Percentiles rank a stretch among this genome's conserved stretches.
phyloP scores from a whole-genome alignment of 2,329 filamentous ascomycete genomes.

The Blumeria hordei region DNA sequence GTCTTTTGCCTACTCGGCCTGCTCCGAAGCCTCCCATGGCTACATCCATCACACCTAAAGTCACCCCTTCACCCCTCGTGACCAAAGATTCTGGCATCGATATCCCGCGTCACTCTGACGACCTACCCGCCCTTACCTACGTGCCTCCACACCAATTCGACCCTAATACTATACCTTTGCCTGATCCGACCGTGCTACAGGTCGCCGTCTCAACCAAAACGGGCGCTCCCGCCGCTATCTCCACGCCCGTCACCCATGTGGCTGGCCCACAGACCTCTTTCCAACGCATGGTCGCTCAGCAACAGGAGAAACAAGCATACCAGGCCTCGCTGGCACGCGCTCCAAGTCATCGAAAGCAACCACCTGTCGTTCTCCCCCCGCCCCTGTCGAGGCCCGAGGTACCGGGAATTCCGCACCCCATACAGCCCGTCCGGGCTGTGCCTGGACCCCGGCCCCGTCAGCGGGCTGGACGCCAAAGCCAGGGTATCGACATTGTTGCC shows the following conservation, averaged over 20 bases:
- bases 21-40: conserved; percentile 75
- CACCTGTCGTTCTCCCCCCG: conserved; percentile 26
- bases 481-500: conserved; percentile 56
- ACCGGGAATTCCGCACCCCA: conserved; percentile 17
- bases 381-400: conserved; percentile 23
- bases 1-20: conserved; percentile 54
- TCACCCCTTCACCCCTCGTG: conserved; percentile 28
- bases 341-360: conserved; percentile 43
- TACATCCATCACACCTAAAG: conserved; percentile 35
- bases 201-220: conserved; percentile 33
- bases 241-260: conserved; percentile 7
- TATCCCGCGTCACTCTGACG: conserved; percentile 33
- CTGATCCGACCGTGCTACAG: conserved; percentile 41
- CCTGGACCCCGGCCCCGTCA: conserved; percentile 47
- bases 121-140: conserved; percentile 19
- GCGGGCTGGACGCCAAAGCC: conserved; percentile 47
- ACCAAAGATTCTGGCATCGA: conserved; percentile 39
- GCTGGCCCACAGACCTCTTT: conserved; percentile 19
- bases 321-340: conserved; percentile 47
- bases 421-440: conserved; percentile 16
- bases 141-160: conserved; percentile 11
- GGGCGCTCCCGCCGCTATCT: conserved; percentile 23
- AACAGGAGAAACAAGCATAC: conserved; percentile 49
- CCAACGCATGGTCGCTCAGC: conserved; percentile 43
- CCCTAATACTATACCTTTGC: conserved; percentile 25